phyloP scores from a whole-genome alignment of 768 basidiomycete genomes.

The Dioszegia aurantiaca region DNA sequence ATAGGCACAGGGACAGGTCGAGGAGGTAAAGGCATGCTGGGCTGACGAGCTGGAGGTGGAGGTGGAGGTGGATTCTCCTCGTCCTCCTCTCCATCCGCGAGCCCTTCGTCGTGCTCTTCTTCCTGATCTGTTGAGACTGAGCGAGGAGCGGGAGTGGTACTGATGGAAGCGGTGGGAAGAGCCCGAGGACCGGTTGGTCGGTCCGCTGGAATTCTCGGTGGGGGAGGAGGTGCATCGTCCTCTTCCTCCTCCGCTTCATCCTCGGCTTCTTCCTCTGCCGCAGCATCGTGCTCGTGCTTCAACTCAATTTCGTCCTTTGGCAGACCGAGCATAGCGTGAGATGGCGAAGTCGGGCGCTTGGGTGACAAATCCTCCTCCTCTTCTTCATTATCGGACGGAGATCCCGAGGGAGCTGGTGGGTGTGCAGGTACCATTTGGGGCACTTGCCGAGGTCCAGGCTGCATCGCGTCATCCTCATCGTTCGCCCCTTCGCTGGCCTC shows the following conservation, averaged over 20 bases:
- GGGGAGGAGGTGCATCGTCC: constrained; percentile 14
- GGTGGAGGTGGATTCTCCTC: constrained; percentile 16
- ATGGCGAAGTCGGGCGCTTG: constrained; percentile 25
- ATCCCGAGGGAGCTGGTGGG: constrained; percentile 26
- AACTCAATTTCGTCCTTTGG: constrained; percentile 47
- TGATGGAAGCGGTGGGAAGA: background rate
- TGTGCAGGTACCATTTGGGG: constrained; percentile 34
- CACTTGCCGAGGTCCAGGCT: constrained; percentile 15
- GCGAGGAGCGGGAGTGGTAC: constrained; percentile 29
- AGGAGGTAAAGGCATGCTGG: constrained; percentile 4
- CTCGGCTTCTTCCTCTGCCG: constrained; percentile 24
- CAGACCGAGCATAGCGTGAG: constrained; percentile 19
- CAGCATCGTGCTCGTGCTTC: constrained; percentile 41
- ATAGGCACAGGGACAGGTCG: background rate
- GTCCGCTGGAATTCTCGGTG: background rate
- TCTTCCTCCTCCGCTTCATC: constrained; percentile 24
- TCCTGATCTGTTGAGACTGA: constrained; percentile 34
- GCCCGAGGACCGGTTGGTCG: no score
- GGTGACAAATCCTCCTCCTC: constrained; percentile 22
- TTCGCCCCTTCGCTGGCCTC: constrained; percentile 21
- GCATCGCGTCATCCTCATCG: constrained; percentile 35
- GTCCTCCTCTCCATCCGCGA: constrained; percentile 35
- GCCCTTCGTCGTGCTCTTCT: no score
- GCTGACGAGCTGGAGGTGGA: constrained; percentile 1
- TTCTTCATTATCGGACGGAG: constrained; percentile 17